Evolutionary conservation across 2,329 filamentous ascomycete species (phyloP).

Genomic region (Penicillium sp.): DNA sequence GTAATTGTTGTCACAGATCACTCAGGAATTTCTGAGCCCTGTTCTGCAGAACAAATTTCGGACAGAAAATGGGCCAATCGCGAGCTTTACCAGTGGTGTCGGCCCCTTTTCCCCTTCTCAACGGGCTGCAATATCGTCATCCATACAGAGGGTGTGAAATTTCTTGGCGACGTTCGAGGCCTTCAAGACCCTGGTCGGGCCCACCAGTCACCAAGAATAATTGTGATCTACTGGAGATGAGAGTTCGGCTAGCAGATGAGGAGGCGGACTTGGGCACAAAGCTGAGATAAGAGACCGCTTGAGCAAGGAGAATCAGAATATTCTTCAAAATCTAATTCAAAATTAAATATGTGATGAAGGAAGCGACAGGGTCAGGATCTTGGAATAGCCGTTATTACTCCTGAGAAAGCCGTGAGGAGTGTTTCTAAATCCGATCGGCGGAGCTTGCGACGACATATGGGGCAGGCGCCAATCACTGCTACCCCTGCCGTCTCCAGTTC

Average conservation of each 20-base stretch:
- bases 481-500: background rate
- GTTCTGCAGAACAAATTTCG: background rate
- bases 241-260: background rate
- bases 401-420: background rate
- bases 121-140: slow-evolving; percentile 8
- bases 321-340: background rate
- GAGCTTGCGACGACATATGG: background rate
- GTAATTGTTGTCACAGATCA: background rate
- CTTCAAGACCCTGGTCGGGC: slow-evolving; percentile 26
- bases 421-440: background rate
- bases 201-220: slow-evolving; percentile 20
- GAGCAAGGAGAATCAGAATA: background rate
- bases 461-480: background rate
- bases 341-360: background rate
- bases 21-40: background rate
- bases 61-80: too few relatives aligned
- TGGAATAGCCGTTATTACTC: background rate
- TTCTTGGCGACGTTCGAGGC: slow-evolving; percentile 28
- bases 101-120: background rate
- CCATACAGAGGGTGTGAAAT: slow-evolving; percentile 4
- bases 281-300: background rate
- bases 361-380: background rate
- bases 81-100: background rate
- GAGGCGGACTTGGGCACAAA: background rate
- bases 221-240: slow-evolving; percentile 12